Base-by-base conservation (phyloP, 495 filamentous ascomycete genomes). In the Haplographium delicatum region DNA sequence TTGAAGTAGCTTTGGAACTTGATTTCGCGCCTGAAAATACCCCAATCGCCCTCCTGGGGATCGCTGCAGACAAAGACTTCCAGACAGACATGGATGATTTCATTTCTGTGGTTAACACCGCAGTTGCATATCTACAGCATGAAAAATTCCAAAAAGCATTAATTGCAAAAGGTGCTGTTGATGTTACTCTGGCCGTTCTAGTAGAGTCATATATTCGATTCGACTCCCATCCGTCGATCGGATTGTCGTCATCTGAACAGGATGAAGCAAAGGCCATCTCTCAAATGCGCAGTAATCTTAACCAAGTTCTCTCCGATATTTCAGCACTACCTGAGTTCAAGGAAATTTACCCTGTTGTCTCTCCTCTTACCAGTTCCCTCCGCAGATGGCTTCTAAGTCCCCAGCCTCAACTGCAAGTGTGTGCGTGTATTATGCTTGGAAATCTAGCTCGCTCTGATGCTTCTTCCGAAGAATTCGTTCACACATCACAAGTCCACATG, bases 391-490 rank as follows among this genome's bases (percentile, higher is more conserved):
- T 83, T 11, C 47, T 61, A 23, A 64, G 62, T 25, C 61, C 61
- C 0, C 71, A 81, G 39, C 67, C 75, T 3, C 73, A 84, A 39
- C 73, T 90, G 1, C 83, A 83, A 54, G 76, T 84, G n/a, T 83
- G 83, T 25, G 81, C 85, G 13, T 91, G 86, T 59, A 68, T 91
- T 15, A 76, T 85, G 51, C 75, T 91, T 5, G 88, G 88, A 18
- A 93, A 91, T 59, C 58, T 91, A n/a, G 77, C 81, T 34, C 80
- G 85, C 51, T 85, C 83, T 1, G 85, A 90, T 56, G 75, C 72
- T 39, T 66, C 79, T 10, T 85, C 81, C 59, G 64, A 61, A 20
- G 53, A 71, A 30, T 77, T 91, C 46, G 76, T 86, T 4, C 67
- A 67, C 11, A 62, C 73, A 2, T 56, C 69, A 8, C 65, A 69